Evolutionary conservation across 2,329 filamentous ascomycete genomes (phyloP).

Genomic region (Pochonia chlamydosporia): DNA sequence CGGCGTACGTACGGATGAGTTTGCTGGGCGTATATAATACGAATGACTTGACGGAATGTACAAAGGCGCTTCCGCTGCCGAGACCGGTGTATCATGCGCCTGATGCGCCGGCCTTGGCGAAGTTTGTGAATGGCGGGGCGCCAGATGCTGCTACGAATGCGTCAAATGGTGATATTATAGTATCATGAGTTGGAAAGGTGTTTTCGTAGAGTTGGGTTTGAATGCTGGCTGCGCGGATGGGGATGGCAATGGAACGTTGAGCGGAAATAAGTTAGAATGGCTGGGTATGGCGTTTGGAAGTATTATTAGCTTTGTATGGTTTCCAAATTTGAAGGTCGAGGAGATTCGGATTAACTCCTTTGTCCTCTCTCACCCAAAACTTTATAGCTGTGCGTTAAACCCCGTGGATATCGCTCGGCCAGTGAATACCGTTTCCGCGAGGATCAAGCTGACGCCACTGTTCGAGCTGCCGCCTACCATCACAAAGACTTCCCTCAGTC

Average conservation of each 20-base stretch:
- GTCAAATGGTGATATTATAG: neutral
- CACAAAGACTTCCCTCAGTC: slow-evolving; percentile 20
- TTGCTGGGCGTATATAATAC: slow-evolving; percentile 50
- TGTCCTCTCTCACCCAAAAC: no score
- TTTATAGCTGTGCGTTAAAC: no score
- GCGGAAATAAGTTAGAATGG: no score
- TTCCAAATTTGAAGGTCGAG: no score
- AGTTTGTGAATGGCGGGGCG: neutral
- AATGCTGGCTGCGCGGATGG: no score
- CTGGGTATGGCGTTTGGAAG: no score
- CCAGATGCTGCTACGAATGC: neutral
- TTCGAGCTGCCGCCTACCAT: slow-evolving; percentile 21
- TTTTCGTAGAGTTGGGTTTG: neutral
- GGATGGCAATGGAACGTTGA: no score
- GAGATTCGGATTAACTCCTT: no score
- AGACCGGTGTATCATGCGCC: neutral
- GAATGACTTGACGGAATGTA: slow-evolving; percentile 48
- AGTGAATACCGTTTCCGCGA: no score
- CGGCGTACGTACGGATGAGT: slow-evolving; percentile 45
- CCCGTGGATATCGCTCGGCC: no score
- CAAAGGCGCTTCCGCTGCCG: slow-evolving; percentile 27
- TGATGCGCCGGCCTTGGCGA: neutral
- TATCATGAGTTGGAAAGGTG: no score
- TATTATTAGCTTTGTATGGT: no score
- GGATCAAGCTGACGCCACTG: slow-evolving; percentile 22